Percentiles rank a stretch among this genome's conserved stretches.
phyloP scores from a whole-genome alignment of 1,284 basidiomycete genomes.

The Apiotrichum sp. region DNA sequence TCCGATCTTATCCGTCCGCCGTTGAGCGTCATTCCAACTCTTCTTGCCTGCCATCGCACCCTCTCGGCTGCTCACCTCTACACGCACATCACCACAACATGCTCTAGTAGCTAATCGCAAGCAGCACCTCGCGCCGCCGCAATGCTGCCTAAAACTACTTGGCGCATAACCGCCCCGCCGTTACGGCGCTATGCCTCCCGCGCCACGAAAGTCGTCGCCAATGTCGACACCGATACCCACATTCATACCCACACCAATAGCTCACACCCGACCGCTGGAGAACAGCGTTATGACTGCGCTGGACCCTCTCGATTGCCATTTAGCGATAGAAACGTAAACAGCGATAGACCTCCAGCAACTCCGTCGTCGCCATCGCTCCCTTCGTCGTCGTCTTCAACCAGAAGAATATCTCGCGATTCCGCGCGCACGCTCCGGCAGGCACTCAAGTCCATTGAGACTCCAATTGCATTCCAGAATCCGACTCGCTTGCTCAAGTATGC shows the following conservation, averaged over 20 bases:
- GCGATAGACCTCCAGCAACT: neutral
- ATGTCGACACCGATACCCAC: neutral
- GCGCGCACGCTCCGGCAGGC: neutral
- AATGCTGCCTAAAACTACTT: slow-evolving; percentile 1
- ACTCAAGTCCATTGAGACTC: too few species aligned
- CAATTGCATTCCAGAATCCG: neutral
- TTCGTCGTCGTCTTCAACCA: neutral
- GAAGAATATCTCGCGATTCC: neutral
- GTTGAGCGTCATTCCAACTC: neutral
- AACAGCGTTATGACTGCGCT: too few species aligned
- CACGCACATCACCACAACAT: neutral
- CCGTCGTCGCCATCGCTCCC: neutral
- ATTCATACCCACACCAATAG: too few species aligned
- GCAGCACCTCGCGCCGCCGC: neutral
- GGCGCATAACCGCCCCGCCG: slow-evolving; percentile 8
- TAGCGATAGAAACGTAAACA: too few species aligned
- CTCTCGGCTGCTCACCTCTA: too few species aligned
- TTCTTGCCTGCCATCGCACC: too few species aligned
- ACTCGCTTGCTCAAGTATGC: neutral
- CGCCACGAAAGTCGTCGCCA: neutral
- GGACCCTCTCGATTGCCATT: too few species aligned
- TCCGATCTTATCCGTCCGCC: neutral
- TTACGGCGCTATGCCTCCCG: neutral
- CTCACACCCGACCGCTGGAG: too few species aligned
- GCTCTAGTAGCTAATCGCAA: neutral